Conservation (phyloP, 208 protist genomes). For the Leishmania braziliensis region DNA sequence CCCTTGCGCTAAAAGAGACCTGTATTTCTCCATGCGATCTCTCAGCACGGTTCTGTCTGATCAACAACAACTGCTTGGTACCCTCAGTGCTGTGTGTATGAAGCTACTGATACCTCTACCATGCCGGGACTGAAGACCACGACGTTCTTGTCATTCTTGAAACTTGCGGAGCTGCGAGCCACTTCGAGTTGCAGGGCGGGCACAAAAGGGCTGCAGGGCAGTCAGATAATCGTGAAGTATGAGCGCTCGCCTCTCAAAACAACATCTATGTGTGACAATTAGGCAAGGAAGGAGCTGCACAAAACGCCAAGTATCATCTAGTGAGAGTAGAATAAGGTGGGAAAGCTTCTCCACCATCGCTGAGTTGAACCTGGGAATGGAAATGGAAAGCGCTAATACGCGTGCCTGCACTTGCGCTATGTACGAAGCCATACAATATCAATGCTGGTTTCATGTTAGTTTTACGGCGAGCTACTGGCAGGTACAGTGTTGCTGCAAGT, state of each 20-base stretch:
- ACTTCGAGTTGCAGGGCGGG: not conserved
- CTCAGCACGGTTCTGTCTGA: slow-evolving; percentile 16
- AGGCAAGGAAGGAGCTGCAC: not conserved
- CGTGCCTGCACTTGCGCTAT: not conserved
- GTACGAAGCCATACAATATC: not conserved
- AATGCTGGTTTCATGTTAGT: not conserved
- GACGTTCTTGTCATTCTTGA: slow-evolving; percentile 9
- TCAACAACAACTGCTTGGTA: slow-evolving; percentile 29
- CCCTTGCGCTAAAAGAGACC: slow-evolving; percentile 28
- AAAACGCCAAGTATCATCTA: not conserved
- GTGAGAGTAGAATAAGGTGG: not conserved
- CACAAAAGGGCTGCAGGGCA: not conserved
- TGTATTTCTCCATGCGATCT: slow-evolving; percentile 35
- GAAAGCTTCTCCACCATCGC: not conserved
- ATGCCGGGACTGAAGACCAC: slow-evolving; percentile 31
- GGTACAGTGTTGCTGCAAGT: not conserved
- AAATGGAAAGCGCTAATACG: not conserved
- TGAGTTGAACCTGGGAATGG: not conserved
- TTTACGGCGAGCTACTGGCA: no score
- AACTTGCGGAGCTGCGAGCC: not conserved
- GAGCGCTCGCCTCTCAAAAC: not conserved
- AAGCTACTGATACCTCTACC: slow-evolving; percentile 26
- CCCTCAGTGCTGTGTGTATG: slow-evolving; percentile 25
- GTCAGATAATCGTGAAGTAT: not conserved
- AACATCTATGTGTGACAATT: not conserved